Evolutionary conservation across 305 asterid genomes (phyloP).

Genomic region (Euphrasia arctica): DNA sequence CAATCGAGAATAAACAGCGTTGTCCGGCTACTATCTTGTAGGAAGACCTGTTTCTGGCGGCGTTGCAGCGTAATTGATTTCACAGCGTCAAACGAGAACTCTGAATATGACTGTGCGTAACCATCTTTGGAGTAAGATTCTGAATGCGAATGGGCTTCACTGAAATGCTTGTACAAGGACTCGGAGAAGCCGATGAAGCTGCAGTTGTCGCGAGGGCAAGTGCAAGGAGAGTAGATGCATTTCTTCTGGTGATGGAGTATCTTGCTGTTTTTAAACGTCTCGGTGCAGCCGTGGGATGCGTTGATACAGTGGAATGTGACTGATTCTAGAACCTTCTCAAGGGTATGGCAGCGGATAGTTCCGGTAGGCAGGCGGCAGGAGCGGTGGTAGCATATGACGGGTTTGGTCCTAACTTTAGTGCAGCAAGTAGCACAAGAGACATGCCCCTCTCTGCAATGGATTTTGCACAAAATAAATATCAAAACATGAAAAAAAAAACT

Average conservation of each 20-base stretch:
- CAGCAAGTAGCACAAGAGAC: slow-evolving; percentile 71
- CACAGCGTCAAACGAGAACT: slow-evolving; percentile 24
- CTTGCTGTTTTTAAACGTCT: slow-evolving; percentile 35
- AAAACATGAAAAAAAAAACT: no score
- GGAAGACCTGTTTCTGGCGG: slow-evolving; percentile 33
- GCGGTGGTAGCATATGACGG: no score
- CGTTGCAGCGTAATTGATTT: slow-evolving; percentile 27
- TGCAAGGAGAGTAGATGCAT: slow-evolving; percentile 44
- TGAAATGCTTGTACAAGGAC: slow-evolving; percentile 45
- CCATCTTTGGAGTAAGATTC: no score
- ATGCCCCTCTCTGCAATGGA: slow-evolving; percentile 66
- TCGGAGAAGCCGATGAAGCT: slow-evolving; percentile 30
- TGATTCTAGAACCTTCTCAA: slow-evolving; percentile 74
- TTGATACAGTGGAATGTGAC: slow-evolving; percentile 44
- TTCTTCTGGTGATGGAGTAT: slow-evolving; percentile 37
- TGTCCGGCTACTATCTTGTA: slow-evolving; percentile 35
- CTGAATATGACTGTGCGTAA: no score
- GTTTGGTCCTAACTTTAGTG: neutral
- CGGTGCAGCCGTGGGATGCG: slow-evolving; percentile 47
- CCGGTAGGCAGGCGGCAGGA: slow-evolving; percentile 58
- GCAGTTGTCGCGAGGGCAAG: slow-evolving; percentile 49
- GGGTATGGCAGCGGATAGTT: slow-evolving; percentile 59
- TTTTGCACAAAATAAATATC: no score
- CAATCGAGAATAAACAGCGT: slow-evolving; percentile 48
- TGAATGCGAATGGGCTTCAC: slow-evolving; percentile 27